These are phyloP conservation scores for Globisporangium rhizosaccharum DNA, from an alignment of 352 stramenopile genomes.

Conservation along the genomic window DNA sequence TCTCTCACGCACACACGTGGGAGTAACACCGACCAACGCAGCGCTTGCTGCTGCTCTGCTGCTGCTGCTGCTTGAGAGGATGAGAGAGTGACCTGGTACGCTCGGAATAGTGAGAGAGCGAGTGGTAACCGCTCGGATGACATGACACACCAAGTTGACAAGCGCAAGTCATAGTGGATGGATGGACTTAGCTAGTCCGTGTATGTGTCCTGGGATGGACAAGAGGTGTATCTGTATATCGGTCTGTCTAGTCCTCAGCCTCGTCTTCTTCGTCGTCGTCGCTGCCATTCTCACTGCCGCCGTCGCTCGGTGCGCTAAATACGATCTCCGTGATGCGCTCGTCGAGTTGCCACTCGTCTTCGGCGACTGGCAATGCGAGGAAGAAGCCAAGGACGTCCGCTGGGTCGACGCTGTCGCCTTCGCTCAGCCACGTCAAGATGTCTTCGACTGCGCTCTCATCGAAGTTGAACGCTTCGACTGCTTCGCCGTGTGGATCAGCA, in stretches of 20 bases:
- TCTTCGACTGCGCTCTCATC: slow-evolving; percentile 42
- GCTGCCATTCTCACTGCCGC: slow-evolving; percentile 26
- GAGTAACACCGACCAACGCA: too few species aligned
- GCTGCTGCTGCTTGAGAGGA: slow-evolving; percentile 3
- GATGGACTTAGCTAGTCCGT: too few species aligned
- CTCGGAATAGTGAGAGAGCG: too few species aligned
- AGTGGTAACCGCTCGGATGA: too few species aligned
- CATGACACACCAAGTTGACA: too few species aligned
- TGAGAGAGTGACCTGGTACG: too few species aligned
- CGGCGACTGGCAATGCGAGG: slow-evolving; percentile 53
- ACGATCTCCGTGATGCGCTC: slow-evolving; percentile 74
- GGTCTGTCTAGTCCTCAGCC: slow-evolving; percentile 9
- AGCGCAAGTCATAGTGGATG: too few species aligned
- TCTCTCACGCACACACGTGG: background rate
- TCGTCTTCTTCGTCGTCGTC: slow-evolving; percentile 16
- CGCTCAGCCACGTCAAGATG: slow-evolving; percentile 43
- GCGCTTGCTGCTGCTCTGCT: background rate
- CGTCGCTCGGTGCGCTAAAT: slow-evolving; percentile 37
- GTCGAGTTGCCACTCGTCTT: slow-evolving; percentile 78
- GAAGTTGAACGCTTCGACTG: slow-evolving; percentile 52
- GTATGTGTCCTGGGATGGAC: background rate
- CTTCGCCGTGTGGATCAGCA: slow-evolving; percentile 41
- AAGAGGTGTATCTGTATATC: background rate
- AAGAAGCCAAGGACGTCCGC: slow-evolving; percentile 67
- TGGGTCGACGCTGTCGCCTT: slow-evolving; percentile 37